Conservation (phyloP, 2,329 filamentous ascomycete species). For the Phaeophleospora eucalypticola region DNA sequence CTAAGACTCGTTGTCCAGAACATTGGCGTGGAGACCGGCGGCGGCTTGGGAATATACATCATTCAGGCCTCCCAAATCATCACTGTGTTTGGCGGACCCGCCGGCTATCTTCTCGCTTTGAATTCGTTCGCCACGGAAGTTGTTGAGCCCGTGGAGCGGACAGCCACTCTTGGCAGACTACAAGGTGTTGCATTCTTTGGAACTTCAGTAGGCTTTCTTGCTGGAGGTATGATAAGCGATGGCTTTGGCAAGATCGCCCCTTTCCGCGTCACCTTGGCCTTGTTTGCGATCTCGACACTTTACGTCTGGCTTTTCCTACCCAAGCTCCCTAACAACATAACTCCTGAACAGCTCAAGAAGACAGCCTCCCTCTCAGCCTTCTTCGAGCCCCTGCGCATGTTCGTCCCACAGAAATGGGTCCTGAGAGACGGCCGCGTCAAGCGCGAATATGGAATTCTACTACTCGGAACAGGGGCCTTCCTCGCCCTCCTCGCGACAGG, state of each 20-base stretch:
- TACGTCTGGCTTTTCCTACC: slow-evolving; percentile 44
- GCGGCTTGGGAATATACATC: slow-evolving; percentile 60
- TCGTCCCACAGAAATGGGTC: slow-evolving; percentile 55
- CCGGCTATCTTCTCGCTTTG: slow-evolving; percentile 64
- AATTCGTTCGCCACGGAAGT: slow-evolving; percentile 67
- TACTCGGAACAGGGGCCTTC: slow-evolving; percentile 64
- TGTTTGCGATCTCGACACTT: slow-evolving; percentile 47
- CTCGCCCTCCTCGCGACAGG: slow-evolving; percentile 65
- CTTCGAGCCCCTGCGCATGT: slow-evolving; percentile 60
- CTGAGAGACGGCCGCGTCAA: slow-evolving; percentile 48
- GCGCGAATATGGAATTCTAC: slow-evolving; percentile 59
- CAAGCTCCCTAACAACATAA: slow-evolving; percentile 45
- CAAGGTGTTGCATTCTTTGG: slow-evolving; percentile 66
- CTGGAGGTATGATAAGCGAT: slow-evolving; percentile 63
- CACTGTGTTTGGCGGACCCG: slow-evolving; percentile 63
- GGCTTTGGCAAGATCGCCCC: slow-evolving; percentile 59
- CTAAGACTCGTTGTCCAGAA: slow-evolving; percentile 61
- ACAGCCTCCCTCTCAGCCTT: slow-evolving; percentile 49
- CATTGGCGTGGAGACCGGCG: slow-evolving; percentile 59
- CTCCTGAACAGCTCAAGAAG: slow-evolving; percentile 25
- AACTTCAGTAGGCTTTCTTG: slow-evolving; percentile 59
- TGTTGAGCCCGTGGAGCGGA: slow-evolving; percentile 56
- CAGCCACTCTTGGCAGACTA: slow-evolving; percentile 61
- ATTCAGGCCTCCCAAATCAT: slow-evolving; percentile 65
- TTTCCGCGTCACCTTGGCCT: slow-evolving; percentile 59